A percentile compares a stretch with the other conserved stretches of the same genome.
These are phyloP conservation scores for Picochlorum costavermella DNA, from an alignment of 139 green algal species.

Conservation along the genomic window DNA sequence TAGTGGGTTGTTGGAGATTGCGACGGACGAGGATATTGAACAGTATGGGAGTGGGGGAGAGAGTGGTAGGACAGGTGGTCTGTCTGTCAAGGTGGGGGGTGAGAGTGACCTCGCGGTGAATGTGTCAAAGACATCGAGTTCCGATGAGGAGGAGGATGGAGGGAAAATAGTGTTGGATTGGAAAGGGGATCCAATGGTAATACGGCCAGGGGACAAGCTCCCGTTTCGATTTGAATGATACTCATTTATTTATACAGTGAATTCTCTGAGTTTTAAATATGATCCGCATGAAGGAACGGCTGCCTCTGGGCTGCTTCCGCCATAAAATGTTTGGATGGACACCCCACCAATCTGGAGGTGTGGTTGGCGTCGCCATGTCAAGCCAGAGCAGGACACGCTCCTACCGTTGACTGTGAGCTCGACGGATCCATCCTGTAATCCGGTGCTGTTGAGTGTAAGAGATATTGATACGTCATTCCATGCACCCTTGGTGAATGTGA, in stretches of 20 bases:
- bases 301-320: not conserved
- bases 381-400: not conserved
- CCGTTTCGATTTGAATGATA: slow-evolving; percentile 39
- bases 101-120: too few species aligned
- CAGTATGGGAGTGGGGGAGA: slow-evolving; percentile 14
- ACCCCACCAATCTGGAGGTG: not conserved
- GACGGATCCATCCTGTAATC: not conserved
- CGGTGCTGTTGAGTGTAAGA: not conserved
- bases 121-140: too few species aligned
- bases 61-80: slow-evolving; percentile 1
- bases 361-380: not conserved
- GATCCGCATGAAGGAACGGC: not conserved
- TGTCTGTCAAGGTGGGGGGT: too few species aligned
- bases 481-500: not conserved
- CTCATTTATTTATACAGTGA: not conserved
- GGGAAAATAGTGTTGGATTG: slow-evolving; percentile 46
- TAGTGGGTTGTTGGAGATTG: not conserved
- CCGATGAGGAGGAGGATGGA: slow-evolving; percentile 13
- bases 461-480: not conserved
- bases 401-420: not conserved
- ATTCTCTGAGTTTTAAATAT: too few species aligned
- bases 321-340: not conserved
- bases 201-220: slow-evolving; percentile 67
- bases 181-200: slow-evolving; percentile 68
- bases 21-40: slow-evolving; percentile 6